These are phyloP conservation scores for Teratosphaeria epicoccoides DNA, from an alignment of 2,329 filamentous ascomycete species.

Conservation along the genomic window DNA sequence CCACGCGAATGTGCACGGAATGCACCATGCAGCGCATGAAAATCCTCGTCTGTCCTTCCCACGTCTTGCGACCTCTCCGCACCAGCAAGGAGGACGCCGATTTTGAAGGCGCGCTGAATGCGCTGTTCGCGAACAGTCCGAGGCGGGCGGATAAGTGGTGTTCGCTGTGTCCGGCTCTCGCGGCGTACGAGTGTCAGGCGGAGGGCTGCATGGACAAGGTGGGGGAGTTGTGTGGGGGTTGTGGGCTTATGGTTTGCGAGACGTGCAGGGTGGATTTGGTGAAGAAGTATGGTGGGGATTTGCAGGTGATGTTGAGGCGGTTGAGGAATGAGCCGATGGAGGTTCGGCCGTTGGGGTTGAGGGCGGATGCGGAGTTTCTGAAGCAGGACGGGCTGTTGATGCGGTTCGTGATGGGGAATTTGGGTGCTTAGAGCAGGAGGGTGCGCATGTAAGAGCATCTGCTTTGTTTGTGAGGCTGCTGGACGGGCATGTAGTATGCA, in stretches of 20 bases:
- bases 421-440: background rate
- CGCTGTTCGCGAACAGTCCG: slow-evolving; percentile 8
- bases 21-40: slow-evolving; percentile 28
- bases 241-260: slow-evolving; percentile 25
- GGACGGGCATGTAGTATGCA: background rate
- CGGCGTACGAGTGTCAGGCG: slow-evolving; percentile 26
- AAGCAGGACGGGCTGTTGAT: slow-evolving; percentile 23
- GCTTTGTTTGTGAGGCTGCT: too few species aligned
- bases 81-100: slow-evolving; percentile 11
- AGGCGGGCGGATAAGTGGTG: slow-evolving; percentile 27
- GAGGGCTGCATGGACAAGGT: slow-evolving; percentile 1
- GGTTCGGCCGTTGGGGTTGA: slow-evolving; percentile 15
- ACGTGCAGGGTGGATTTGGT: slow-evolving; percentile 16
- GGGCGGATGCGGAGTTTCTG: slow-evolving; percentile 27
- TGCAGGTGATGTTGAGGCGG: slow-evolving; percentile 16
- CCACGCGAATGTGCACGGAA: slow-evolving; percentile 29
- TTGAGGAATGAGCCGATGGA: slow-evolving; percentile 8
- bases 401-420: slow-evolving; percentile 8
- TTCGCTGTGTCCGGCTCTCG: slow-evolving; percentile 31
- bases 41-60: slow-evolving; percentile 27
- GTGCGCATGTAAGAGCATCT: too few species aligned
- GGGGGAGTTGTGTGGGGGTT: slow-evolving; percentile 10
- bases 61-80: slow-evolving; percentile 22
- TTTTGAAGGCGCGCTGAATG: slow-evolving; percentile 17
- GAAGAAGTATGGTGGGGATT: slow-evolving; percentile 11